Percentiles rank a stretch among this genome's conserved stretches.
phyloP scores from a whole-genome alignment of 495 filamentous ascomycete species.

The Penicillium arizonense region DNA sequence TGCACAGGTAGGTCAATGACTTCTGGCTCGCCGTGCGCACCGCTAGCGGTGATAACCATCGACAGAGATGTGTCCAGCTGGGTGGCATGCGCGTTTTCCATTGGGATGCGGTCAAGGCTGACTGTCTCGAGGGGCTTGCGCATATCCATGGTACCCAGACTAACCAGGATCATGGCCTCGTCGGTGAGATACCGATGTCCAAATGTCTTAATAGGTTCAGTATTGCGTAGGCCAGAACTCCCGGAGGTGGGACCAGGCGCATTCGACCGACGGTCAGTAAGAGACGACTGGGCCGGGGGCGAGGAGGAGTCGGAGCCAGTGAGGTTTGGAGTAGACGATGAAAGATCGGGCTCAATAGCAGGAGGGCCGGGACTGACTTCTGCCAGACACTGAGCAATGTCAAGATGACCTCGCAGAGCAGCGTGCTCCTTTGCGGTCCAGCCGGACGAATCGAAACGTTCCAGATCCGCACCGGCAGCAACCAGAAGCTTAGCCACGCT shows the following conservation, averaged over 20 bases:
- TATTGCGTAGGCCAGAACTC: constrained; percentile 35
- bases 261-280: constrained; percentile 55
- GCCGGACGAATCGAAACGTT: constrained; percentile 75
- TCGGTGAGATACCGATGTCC: constrained; percentile 92
- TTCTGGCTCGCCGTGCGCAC: constrained; percentile 80
- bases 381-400: constrained; percentile 68
- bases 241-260: constrained; percentile 32
- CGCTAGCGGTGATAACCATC: constrained; percentile 84
- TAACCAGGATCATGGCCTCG: constrained; percentile 86
- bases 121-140: constrained; percentile 78
- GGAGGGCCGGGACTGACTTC: constrained; percentile 44
- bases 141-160: constrained; percentile 90
- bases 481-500: constrained; percentile 74
- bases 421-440: constrained; percentile 97
- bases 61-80: constrained; percentile 93
- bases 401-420: constrained; percentile 79
- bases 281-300: constrained; percentile 44
- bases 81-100: constrained; percentile 83
- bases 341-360: constrained; percentile 32
- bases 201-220: constrained; percentile 88
- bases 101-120: constrained; percentile 82
- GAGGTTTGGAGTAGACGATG: constrained; percentile 30
- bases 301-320: constrained; percentile 45
- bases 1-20: constrained; percentile 91
- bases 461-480: constrained; percentile 70